Base-by-base conservation (phyloP, 441 rosid genomes). In the Adansonia gregorii region DNA sequence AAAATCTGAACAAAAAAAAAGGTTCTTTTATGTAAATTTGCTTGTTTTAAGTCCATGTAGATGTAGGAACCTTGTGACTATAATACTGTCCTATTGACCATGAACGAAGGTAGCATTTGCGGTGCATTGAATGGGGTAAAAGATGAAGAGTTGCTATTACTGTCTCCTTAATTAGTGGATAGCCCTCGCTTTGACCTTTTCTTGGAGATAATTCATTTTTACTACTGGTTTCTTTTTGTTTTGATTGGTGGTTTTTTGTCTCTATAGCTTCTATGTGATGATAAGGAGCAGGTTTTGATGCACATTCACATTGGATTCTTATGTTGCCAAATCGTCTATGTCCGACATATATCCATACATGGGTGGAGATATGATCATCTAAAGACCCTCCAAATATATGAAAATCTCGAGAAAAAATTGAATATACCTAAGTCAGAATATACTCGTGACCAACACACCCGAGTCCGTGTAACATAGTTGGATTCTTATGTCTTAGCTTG, bases 231-330 rank as follows among this genome's bases (percentile, higher is more conserved):
- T 24, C 27, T 0, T 24, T 24, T 24, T 24, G 27, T 24, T 24
- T 24, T 24, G 27, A 24, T 24, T 24, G 27, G 27, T 74, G 73
- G 12, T 70, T 77, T 68, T 83, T 79, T 76, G 86, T 83, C 79
- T 83, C 83, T 78, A 85, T 81, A 65, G 82, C 77, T 73, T 63
- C 73, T 76, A 61, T 76, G 73, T 76, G 78, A 68, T 81, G 82
- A 82, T 84, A 78, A 79, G 81, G 35, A 67, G 83, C 59, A 67
- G 35, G 35, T 27, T 74, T 74, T 75, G 83, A 78, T 84, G 84
- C 75, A 76, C 76, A 73, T 61, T 79, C 81, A 80, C 94, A 86
- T 88, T 86, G 95, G 91, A 86, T 87, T 83, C 90, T 86, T 73
- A 48, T 66, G 74, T 71, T 27, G 2, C 35, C 35, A 27, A 27